phyloP scores from a whole-genome alignment of 345 rosid species.

The Cardamine occulta region DNA sequence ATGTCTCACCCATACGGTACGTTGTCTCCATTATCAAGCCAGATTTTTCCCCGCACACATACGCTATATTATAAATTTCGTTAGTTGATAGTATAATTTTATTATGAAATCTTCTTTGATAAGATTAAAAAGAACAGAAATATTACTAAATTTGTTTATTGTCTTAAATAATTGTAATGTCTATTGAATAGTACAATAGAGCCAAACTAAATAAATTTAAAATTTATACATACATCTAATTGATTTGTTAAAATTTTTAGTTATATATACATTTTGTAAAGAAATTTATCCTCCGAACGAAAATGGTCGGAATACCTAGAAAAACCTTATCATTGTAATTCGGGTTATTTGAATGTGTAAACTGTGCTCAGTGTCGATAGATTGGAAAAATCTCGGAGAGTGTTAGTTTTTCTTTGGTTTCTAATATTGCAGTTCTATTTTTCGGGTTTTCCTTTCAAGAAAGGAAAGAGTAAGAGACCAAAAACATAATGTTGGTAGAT shows the following conservation, averaged over 20 bases:
- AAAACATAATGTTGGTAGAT: background rate
- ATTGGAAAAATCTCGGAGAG: background rate
- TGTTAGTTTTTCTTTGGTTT: background rate
- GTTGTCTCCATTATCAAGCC: slow-evolving; percentile 59
- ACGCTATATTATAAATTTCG: slow-evolving; percentile 50
- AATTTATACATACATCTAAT: background rate
- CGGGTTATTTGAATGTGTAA: background rate
- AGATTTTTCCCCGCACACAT: slow-evolving; percentile 66
- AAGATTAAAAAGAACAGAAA: background rate
- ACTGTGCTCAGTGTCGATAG: background rate
- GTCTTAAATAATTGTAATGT: too few relatives aligned
- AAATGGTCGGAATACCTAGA: background rate
- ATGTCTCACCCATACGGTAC: slow-evolving; percentile 56
- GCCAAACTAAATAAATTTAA: background rate
- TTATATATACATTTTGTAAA: background rate
- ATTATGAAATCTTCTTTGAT: background rate
- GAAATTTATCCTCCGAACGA: background rate
- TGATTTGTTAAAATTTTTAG: background rate
- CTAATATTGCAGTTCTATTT: too few relatives aligned
- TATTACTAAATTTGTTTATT: too few relatives aligned
- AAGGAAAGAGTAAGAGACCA: background rate
- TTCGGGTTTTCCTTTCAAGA: background rate
- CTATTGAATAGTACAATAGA: background rate
- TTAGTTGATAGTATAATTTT: slow-evolving; percentile 6
- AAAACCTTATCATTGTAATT: background rate